Evolutionary conservation across 192 early-diverging fungal genomes (phyloP).

Genomic region (Mortierella hygrophila): DNA sequence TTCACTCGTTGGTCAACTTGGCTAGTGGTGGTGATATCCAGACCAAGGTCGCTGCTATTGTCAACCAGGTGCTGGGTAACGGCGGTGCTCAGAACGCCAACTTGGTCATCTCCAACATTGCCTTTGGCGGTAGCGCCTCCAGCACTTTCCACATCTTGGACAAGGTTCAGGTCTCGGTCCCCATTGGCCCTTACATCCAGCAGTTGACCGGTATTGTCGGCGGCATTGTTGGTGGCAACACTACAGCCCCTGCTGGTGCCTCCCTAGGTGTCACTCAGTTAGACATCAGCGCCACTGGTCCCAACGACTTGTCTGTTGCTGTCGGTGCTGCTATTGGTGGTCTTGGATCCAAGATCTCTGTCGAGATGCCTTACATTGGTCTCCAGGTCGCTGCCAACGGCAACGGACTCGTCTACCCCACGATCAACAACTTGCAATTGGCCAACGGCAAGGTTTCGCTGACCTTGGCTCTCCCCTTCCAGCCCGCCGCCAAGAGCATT

Average conservation of each 20-base stretch:
- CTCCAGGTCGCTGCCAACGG: conserved; percentile 25
- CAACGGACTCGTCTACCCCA: conserved; percentile 15
- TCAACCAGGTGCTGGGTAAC: not conserved
- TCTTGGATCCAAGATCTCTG: conserved; percentile 31
- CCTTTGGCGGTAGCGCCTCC: conserved; percentile 9
- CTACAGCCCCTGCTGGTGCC: conserved; percentile 10
- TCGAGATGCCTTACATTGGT: conserved; percentile 29
- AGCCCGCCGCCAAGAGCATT: conserved; percentile 20
- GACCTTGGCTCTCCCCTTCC: conserved; percentile 24
- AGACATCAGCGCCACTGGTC: conserved; percentile 13
- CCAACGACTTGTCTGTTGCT: conserved; percentile 29
- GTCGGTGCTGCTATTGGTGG: conserved; percentile 21
- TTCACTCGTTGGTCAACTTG: conserved; percentile 13
- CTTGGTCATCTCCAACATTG: conserved; percentile 17
- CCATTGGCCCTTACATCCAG: conserved; percentile 31
- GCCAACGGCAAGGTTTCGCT: conserved; percentile 14
- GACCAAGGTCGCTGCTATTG: conserved; percentile 4
- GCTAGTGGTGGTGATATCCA: conserved; percentile 11
- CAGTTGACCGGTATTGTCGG: conserved; percentile 23
- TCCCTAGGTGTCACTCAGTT: conserved; percentile 11
- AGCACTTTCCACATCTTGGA: conserved; percentile 29
- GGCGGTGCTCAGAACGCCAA: not conserved
- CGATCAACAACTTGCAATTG: conserved; percentile 20
- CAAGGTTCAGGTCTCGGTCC: conserved; percentile 27
- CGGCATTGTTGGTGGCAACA: not conserved